These are phyloP conservation scores for Cladorrhinum sp. DNA, from an alignment of 2,329 filamentous ascomycete species.

Conservation along the genomic window DNA sequence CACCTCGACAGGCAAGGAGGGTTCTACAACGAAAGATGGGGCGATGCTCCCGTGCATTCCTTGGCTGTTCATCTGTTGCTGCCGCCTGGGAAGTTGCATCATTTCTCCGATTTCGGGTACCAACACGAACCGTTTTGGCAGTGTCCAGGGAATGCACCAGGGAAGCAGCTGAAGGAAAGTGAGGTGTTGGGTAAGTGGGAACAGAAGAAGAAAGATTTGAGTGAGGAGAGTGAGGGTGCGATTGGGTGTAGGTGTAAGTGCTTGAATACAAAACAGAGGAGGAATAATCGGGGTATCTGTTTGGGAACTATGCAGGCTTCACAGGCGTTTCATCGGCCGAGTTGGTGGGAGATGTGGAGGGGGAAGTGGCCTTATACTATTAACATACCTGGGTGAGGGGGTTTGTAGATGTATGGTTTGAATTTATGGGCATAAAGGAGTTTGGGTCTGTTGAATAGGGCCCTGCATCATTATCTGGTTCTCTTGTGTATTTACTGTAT, in stretches of 20 bases:
- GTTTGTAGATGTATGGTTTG: too few species aligned
- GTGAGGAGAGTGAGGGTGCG: constrained; percentile 33
- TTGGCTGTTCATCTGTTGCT: constrained; percentile 43
- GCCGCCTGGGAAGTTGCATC: constrained; percentile 39
- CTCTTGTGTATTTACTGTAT: too few species aligned
- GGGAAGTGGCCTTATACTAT: constrained; percentile 21
- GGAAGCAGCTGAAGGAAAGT: constrained; percentile 35
- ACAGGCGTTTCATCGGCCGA: constrained; percentile 10
- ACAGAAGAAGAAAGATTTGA: constrained; percentile 28
- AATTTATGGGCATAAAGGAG: too few species aligned
- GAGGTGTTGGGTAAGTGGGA: constrained; percentile 29
- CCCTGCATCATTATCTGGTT: too few species aligned
- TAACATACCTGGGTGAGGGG: constrained; percentile 3
- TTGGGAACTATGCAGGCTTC: constrained; percentile 19
- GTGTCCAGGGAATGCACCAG: constrained; percentile 38
- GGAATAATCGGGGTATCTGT: constrained; percentile 22
- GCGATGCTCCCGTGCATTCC: constrained; percentile 44
- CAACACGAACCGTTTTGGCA: constrained; percentile 36
- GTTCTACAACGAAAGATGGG: constrained; percentile 46
- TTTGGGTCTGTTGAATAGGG: too few species aligned
- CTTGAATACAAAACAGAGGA: constrained; percentile 3
- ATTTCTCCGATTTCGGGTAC: constrained; percentile 45
- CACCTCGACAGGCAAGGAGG: constrained; percentile 41
- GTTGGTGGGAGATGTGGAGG: constrained; percentile 14
- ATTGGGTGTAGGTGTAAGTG: constrained; percentile 43